phyloP scores from a whole-genome alignment of 164 flowering plant genomes.

The Paratinospora sagittata region DNA sequence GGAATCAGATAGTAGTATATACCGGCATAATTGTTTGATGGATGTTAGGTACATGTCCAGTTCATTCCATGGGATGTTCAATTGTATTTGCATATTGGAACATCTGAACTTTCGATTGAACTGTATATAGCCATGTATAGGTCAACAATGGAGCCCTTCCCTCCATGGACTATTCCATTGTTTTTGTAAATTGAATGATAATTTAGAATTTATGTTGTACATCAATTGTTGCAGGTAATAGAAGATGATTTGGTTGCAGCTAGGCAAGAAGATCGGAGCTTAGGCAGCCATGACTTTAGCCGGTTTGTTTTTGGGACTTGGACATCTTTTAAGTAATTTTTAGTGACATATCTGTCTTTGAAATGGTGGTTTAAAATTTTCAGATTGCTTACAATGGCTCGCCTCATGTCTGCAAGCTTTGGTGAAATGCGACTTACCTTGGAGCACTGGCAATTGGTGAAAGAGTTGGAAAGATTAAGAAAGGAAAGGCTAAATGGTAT shows the following conservation, averaged over 20 bases:
- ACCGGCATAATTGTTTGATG: no score
- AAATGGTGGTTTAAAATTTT: constrained; percentile 1
- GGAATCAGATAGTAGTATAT: no score
- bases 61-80: no score
- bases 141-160: no score
- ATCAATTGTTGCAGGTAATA: constrained; percentile 42
- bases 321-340: neutral
- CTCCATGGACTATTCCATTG: neutral
- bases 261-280: constrained; percentile 68
- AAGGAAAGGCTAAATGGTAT: constrained; percentile 47
- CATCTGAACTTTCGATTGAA: no score
- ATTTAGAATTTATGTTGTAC: neutral
- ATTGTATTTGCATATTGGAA: no score
- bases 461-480: constrained; percentile 75
- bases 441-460: constrained; percentile 93
- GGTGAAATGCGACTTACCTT: constrained; percentile 62
- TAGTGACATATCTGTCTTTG: neutral
- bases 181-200: no score
- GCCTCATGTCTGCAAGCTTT: constrained; percentile 62
- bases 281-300: constrained; percentile 70
- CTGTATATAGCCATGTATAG: no score
- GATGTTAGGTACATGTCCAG: no score
- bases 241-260: constrained; percentile 87
- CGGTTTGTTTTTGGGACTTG: constrained; percentile 34
- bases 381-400: constrained; percentile 90